These are phyloP conservation scores for Pyrenophora seminiperda DNA, from an alignment of 2,329 filamentous ascomycete genomes.

Conservation along the genomic window DNA sequence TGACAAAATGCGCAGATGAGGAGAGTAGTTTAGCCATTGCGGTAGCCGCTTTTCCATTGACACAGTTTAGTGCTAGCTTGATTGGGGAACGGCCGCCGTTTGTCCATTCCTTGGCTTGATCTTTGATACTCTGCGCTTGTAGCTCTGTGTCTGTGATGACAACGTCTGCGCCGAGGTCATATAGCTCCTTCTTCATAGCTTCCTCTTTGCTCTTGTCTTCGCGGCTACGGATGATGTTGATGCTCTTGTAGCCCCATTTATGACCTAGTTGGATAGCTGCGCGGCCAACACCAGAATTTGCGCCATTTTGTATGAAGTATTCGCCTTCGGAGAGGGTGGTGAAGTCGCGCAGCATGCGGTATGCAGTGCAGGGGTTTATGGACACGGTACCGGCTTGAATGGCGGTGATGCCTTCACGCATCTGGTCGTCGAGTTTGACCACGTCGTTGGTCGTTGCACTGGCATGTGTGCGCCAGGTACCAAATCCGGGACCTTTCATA, in stretches of 20 bases:
- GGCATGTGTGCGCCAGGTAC: slow-evolving; percentile 94
- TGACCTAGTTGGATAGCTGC: slow-evolving; percentile 86
- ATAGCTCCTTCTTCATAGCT: slow-evolving; percentile 65
- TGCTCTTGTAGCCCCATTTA: slow-evolving; percentile 86
- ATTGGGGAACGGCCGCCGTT: slow-evolving; percentile 73
- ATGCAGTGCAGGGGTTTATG: slow-evolving; percentile 93
- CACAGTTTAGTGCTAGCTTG: slow-evolving; percentile 85
- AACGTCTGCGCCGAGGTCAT: slow-evolving; percentile 64
- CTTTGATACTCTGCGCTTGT: slow-evolving; percentile 66
- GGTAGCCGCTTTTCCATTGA: slow-evolving; percentile 84
- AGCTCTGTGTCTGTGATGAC: slow-evolving; percentile 68
- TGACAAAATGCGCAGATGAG: slow-evolving; percentile 76
- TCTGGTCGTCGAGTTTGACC: slow-evolving; percentile 70
- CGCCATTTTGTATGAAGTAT: slow-evolving; percentile 97
- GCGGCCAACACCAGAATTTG: slow-evolving; percentile 89
- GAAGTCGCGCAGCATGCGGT: slow-evolving; percentile 88
- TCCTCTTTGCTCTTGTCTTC: slow-evolving; percentile 73
- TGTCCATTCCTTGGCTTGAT: slow-evolving; percentile 68
- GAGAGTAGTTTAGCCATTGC: slow-evolving; percentile 74
- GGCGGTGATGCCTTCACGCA: slow-evolving; percentile 71
- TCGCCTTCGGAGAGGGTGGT: slow-evolving; percentile 70
- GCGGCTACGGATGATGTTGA: slow-evolving; percentile 84
- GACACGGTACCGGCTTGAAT: slow-evolving; percentile 85
- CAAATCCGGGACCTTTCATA: slow-evolving; percentile 79
- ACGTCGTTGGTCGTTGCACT: slow-evolving; percentile 66